Evolutionary conservation across 1,284 basidiomycete genomes (phyloP).

Genomic region (Tranzscheliella williamsii): DNA sequence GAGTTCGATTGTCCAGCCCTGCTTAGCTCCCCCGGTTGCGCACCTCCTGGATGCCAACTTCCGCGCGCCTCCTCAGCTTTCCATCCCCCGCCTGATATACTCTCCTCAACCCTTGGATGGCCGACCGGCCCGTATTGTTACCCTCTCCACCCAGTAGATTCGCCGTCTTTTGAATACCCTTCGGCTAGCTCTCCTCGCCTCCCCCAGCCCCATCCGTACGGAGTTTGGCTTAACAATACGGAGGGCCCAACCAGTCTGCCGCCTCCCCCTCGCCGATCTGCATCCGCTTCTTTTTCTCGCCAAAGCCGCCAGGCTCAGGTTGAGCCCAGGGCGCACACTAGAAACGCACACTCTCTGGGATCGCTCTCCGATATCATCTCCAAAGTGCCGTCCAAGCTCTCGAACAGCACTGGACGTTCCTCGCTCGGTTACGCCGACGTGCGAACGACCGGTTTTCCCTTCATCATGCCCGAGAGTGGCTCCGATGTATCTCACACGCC

Average conservation of each 20-base stretch:
- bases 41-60: too few species aligned
- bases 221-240: constrained; percentile 22
- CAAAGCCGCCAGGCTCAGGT: neutral
- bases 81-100: too few species aligned
- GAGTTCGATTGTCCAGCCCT: too few species aligned
- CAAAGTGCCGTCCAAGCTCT: constrained; percentile 16
- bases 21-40: too few species aligned
- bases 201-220: constrained; percentile 25
- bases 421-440: constrained; percentile 33
- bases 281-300: constrained; percentile 15
- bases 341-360: constrained; percentile 34
- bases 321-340: constrained; percentile 1
- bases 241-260: constrained; percentile 27
- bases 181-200: constrained; percentile 3
- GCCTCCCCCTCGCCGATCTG: constrained; percentile 14
- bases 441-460: constrained; percentile 30
- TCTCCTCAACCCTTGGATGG: too few species aligned
- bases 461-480: constrained; percentile 36
- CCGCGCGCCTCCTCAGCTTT: too few species aligned
- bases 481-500: constrained; percentile 22
- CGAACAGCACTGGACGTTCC: constrained; percentile 5
- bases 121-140: too few species aligned
- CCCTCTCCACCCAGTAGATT: too few species aligned
- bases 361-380: constrained; percentile 2
- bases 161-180: too few species aligned